Percentiles rank a stretch among this genome's conserved stretches.
phyloP scores from a whole-genome alignment of 768 basidiomycete species.

The Boletus eberwhitei region DNA sequence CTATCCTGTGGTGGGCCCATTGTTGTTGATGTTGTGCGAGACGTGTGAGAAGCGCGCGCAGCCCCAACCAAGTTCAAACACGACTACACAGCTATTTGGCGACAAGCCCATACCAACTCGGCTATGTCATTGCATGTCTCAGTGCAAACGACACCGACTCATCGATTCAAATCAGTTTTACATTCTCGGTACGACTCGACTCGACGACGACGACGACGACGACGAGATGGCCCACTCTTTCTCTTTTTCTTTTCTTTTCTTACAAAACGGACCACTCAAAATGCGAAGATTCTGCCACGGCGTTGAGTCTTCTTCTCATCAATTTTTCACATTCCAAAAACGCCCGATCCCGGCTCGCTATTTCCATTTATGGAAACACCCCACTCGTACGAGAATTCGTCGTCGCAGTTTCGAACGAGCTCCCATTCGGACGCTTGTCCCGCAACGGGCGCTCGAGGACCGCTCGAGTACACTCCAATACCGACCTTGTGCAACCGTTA shows the following conservation, averaged over 20 bases:
- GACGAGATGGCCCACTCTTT: background rate
- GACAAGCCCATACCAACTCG: background rate
- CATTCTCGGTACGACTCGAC: background rate
- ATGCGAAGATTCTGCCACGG: constrained; percentile 7
- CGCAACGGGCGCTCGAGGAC: no score
- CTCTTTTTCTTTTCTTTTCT: no score
- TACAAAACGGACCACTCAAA: constrained; percentile 5
- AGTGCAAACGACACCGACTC: background rate
- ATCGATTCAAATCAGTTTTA: no score
- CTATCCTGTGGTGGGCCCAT: constrained; percentile 44
- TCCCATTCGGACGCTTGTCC: no score
- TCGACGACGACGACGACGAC: background rate
- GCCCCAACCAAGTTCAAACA: constrained; percentile 34
- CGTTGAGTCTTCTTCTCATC: constrained; percentile 24
- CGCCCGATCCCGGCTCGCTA: constrained; percentile 19
- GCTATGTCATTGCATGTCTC: constrained; percentile 3
- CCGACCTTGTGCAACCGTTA: no score
- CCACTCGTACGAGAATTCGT: background rate
- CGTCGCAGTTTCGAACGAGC: no score
- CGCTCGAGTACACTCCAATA: no score
- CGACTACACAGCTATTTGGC: constrained; percentile 28
- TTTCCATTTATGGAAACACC: constrained; percentile 25
- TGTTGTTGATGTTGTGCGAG: constrained; percentile 19
- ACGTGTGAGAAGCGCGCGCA: constrained; percentile 31
- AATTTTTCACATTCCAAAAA: constrained; percentile 21